Percentiles rank a stretch among this genome's conserved stretches.
These are phyloP conservation scores for Talaromyces sp. DNA, from an alignment of 2,329 filamentous ascomycete species.

Conservation along the genomic window DNA sequence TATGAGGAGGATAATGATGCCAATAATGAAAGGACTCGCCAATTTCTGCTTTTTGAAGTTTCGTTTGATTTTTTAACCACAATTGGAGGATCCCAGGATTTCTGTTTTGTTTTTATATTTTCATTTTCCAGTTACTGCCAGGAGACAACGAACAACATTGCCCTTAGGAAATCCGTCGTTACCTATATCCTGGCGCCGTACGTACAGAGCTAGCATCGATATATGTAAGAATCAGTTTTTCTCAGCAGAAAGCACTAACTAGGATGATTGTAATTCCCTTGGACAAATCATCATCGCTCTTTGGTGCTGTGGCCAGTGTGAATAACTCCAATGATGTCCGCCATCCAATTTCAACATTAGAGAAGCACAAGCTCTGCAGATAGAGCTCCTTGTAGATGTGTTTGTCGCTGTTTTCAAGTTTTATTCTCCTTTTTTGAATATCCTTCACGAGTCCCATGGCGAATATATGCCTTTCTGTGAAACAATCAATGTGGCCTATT, in stretches of 20 bases:
- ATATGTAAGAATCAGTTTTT: neutral
- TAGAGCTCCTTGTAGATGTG: neutral
- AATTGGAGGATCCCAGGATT: neutral
- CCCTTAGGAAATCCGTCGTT: neutral
- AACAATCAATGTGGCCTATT: neutral
- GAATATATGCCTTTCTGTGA: neutral
- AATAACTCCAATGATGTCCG: neutral
- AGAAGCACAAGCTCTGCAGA: neutral
- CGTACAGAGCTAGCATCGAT: slow-evolving; percentile 3
- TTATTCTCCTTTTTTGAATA: neutral
- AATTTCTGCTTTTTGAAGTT: neutral
- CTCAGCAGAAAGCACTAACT: neutral
- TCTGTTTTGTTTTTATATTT: neutral
- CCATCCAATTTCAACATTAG: neutral
- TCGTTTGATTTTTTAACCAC: neutral
- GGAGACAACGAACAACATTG: neutral
- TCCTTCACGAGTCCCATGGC: neutral
- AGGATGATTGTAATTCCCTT: neutral
- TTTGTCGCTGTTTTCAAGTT: neutral
- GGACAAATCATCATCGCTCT: neutral
- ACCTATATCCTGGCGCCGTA: neutral
- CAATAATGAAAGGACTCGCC: neutral
- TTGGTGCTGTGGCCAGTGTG: neutral
- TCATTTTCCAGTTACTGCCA: neutral
- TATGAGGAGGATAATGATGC: neutral